Percentiles rank a stretch among this genome's conserved stretches.
Evolutionary conservation across 2,329 filamentous ascomycete genomes (phyloP).

Genomic region (Exserohilum turcica): DNA sequence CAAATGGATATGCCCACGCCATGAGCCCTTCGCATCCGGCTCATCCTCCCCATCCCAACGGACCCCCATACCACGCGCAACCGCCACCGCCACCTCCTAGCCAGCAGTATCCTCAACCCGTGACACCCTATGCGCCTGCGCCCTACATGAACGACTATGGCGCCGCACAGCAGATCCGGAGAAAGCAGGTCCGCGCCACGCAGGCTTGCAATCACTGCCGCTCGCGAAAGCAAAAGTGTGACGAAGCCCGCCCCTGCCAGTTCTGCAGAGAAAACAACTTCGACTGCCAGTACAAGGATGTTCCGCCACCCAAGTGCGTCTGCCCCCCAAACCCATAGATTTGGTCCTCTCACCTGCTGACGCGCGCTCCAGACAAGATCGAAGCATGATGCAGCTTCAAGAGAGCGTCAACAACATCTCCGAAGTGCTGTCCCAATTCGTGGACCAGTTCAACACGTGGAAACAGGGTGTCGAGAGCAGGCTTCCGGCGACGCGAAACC

Average conservation of each 20-base stretch:
- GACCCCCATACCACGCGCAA: conserved; percentile 39
- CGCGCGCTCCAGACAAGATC: conserved; percentile 49
- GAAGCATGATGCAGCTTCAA: conserved; percentile 58
- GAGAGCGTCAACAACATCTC: conserved; percentile 50
- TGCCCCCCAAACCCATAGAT: neutral
- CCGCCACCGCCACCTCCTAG: conserved; percentile 27
- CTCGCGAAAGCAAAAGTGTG: conserved; percentile 50
- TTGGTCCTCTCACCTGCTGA: conserved; percentile 17
- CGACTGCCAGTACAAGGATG: conserved; percentile 86
- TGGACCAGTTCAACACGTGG: conserved; percentile 42
- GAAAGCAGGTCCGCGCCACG: conserved; percentile 47
- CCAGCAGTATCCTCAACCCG: conserved; percentile 40
- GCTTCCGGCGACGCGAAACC: conserved; percentile 23
- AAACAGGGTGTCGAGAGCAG: conserved; percentile 41
- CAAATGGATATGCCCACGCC: conserved; percentile 41
- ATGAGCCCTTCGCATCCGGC: conserved; percentile 32
- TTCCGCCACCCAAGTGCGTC: conserved; percentile 84
- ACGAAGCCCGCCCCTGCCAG: conserved; percentile 48
- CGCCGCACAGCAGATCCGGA: conserved; percentile 30
- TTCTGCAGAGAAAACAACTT: conserved; percentile 85
- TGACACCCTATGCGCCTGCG: conserved; percentile 29
- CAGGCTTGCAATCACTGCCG: conserved; percentile 69
- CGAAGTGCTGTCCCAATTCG: conserved; percentile 36
- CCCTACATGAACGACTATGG: conserved; percentile 41
- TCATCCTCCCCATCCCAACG: conserved; percentile 22